Evolutionary conservation across 371 early-diverging fungal species (phyloP), one percentile per base, ranked within the genome.

Genomic region (Synchytrium microbalum): DNA sequence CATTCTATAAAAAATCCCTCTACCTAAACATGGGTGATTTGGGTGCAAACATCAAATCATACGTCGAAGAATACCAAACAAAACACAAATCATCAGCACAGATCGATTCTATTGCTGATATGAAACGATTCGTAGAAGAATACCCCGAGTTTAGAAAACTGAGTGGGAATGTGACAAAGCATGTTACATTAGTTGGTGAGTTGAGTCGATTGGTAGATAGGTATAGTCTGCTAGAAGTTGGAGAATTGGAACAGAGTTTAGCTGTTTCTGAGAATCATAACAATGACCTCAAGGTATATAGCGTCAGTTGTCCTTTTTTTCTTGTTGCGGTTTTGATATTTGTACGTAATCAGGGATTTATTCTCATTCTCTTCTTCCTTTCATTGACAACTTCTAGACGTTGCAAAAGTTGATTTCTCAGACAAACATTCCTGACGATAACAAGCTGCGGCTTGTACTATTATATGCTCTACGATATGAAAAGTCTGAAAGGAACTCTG

Each of bases 91-190:
- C 89, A 10, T 88, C 88, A 66, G 87, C 85, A 79, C 86, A 91
- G 60, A 90, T 96, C 66, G 95, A 96, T 62, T 88, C 91, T 1
- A 93, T 98, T 64, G 77, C 88, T 0, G 96, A 96, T 67, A 98
- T 98, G 97, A 98, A 98, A 71, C 84, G 90, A 57, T 96, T 98
- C 83, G 92, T 96, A 2, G 96, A 98, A 69, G 92, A 92, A 62
- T 96, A 96, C 66, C 97, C 97, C 0, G 96, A 98, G 67, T 96
- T 95, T 68, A 80, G 92, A 66, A 93, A 93, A 71, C 74, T 96
- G 14, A 86, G 89, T 3, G 93, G 94, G 13, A 96, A 98, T 67
- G 98, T 98, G 2, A 87, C 90, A 27, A 98, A 96, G 72, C 98
- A 98, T 72, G 98, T 98, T 2, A 88, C 94, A 0, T 74, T 98